Evolutionary conservation across 1,284 basidiomycete genomes (phyloP).

Genomic region (Pseudozyma sp.): DNA sequence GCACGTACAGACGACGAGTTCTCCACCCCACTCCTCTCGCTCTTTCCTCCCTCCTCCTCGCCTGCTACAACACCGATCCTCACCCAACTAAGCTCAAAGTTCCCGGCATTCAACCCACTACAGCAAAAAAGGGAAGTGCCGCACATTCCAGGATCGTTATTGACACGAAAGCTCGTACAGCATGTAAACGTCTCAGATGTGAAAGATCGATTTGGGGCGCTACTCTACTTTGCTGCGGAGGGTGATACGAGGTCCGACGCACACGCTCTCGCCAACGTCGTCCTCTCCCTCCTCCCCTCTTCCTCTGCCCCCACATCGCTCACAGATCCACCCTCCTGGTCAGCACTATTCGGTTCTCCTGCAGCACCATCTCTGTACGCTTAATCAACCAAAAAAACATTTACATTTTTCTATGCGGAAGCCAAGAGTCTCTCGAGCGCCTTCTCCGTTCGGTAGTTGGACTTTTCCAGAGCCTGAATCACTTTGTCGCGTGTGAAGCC

Average conservation of each 20-base stretch:
- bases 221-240: constrained; percentile 60
- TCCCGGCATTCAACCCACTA: constrained; percentile 11
- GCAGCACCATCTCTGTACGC: constrained; percentile 29
- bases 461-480: constrained; percentile 64
- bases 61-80: constrained; percentile 14
- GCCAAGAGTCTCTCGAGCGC: constrained; percentile 63
- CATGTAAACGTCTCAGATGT: not conserved
- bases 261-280: constrained; percentile 31
- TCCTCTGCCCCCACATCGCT: not conserved
- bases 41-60: constrained; percentile 22
- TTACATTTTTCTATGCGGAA: constrained; percentile 16
- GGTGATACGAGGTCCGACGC: constrained; percentile 62
- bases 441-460: constrained; percentile 65
- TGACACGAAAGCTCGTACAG: constrained; percentile 37
- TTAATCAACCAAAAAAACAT: constrained; percentile 9
- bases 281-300: constrained; percentile 17
- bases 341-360: constrained; percentile 26
- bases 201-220: constrained; percentile 5
- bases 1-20: constrained; percentile 56
- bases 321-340: constrained; percentile 29
- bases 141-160: constrained; percentile 44
- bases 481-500: constrained; percentile 64
- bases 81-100: not conserved
- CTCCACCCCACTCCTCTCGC: constrained; percentile 19
- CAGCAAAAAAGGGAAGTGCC: constrained; percentile 12